These are phyloP conservation scores for Starmerella ratchasimensis DNA, from an alignment of 805 yeast genomes.

Conservation along the genomic window DNA sequence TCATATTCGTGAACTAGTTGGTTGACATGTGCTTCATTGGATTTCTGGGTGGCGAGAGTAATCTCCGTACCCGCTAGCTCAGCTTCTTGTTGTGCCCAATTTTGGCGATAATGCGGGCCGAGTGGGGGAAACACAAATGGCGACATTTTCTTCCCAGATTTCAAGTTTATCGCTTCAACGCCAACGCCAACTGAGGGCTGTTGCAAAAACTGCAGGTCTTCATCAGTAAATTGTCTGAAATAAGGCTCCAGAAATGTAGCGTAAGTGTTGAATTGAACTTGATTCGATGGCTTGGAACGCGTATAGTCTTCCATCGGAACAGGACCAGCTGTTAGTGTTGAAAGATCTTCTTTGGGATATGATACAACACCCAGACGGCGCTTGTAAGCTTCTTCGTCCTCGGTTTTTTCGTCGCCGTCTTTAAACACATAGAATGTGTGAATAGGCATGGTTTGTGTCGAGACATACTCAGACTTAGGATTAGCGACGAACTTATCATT, in stretches of 20 bases:
- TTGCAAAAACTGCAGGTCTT: conserved; percentile 62
- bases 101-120: conserved; percentile 68
- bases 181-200: conserved; percentile 37
- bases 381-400: conserved; percentile 60
- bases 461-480: conserved; percentile 64
- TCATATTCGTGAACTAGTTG: conserved; percentile 8
- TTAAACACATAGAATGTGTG: conserved; percentile 56
- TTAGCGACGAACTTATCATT: conserved; percentile 35
- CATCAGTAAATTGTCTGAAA: conserved; percentile 63
- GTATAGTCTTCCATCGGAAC: conserved; percentile 82
- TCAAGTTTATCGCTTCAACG: conserved; percentile 21
- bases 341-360: conserved; percentile 69
- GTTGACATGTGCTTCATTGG: conserved; percentile 25
- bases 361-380: conserved; percentile 75
- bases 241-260: conserved; percentile 74
- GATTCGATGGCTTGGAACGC: conserved; percentile 70
- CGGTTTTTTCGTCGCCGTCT: conserved; percentile 54
- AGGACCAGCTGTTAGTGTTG: conserved; percentile 68
- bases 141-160: conserved; percentile 24
- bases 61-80: conserved; percentile 13
- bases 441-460: conserved; percentile 52
- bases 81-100: conserved; percentile 43
- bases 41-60: conserved; percentile 43
- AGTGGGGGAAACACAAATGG: conserved; percentile 76
- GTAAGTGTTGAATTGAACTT: conserved; percentile 82